Evolutionary conservation across 768 basidiomycete genomes (phyloP).

Genomic region (Suillus ampliporus): DNA sequence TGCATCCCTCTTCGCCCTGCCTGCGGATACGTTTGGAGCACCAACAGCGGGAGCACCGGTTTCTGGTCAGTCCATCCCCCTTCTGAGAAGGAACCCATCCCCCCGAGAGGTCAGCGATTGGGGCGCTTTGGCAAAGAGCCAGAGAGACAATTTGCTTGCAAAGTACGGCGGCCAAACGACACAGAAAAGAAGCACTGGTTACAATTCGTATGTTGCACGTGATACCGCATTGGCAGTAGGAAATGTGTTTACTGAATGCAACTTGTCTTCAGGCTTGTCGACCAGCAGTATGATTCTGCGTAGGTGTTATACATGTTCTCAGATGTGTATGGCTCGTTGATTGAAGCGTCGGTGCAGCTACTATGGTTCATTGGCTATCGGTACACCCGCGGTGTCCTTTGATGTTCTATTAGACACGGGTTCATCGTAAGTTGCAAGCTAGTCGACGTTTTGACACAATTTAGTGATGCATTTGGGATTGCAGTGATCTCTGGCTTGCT

Average conservation of each 20-base stretch:
- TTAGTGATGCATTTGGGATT: conserved; percentile 30
- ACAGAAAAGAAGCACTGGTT: conserved; percentile 52
- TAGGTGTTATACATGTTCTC: conserved; percentile 30
- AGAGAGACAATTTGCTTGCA: conserved; percentile 45
- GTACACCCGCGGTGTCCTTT: conserved; percentile 53
- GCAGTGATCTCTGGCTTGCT: conserved; percentile 58
- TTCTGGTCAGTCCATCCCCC: conserved; percentile 26
- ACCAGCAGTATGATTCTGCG: conserved; percentile 73
- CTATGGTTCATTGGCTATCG: conserved; percentile 46
- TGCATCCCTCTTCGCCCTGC: conserved; percentile 17
- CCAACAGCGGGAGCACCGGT: conserved; percentile 17
- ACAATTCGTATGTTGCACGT: conserved; percentile 51
- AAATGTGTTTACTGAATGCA: conserved; percentile 11
- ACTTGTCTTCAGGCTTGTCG: conserved; percentile 51
- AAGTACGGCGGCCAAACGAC: conserved; percentile 51
- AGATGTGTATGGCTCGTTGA: neutral
- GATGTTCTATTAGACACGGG: conserved; percentile 61
- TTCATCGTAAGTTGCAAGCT: conserved; percentile 35
- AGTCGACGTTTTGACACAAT: conserved; percentile 1
- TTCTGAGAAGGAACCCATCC: conserved; percentile 21
- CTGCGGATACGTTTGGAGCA: conserved; percentile 15
- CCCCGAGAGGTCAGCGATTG: conserved; percentile 14
- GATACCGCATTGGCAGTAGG: neutral
- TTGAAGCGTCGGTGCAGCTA: conserved; percentile 30
- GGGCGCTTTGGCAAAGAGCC: conserved; percentile 45